Base-by-base conservation (phyloP, 2,329 filamentous ascomycete genomes). In the Aureobasidium sp. region DNA sequence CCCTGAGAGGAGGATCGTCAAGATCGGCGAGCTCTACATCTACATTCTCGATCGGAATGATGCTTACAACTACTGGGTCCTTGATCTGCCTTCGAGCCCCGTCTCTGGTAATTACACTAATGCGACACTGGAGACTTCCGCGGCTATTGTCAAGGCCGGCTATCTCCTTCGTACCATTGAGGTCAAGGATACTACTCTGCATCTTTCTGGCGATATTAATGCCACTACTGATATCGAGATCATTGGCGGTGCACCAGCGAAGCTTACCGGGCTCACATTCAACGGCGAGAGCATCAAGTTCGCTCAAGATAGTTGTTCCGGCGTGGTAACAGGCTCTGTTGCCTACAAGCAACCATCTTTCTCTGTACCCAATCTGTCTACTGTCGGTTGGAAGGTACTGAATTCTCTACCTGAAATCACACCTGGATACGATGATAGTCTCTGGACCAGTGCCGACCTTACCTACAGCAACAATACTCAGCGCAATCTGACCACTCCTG, bases 161-260 rank as follows among this genome's bases (percentile, higher is more conserved):
- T 88, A 89, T 68, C 78, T 90, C 0, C 70, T 88, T 39, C 82
- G 87, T 7, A 84, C 81, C 0, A 85, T 85, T 0, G 78, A 79
- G 2, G 71, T 87, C 1, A 68, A 81, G 5, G 83, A 80, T 1
- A 76, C 75, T n/a, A 79, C 80, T 1, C 77, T 93, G 5, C 77
- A 82, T 13, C 71, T 93, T 2, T 82, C 82, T 4, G 89, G 87
- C 3, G 89, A 94, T 68, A 79, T 92, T 65, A 92, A 93, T 67
- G 73, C 79, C 0, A 90, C 88, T 0, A 85, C 86, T 0, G 69
- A 82, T 0, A 73, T 93, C 15, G 87, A 91, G 66, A 78, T 93
- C 26, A 82, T 91, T 36, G 85, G 87, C 3, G 85, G 77, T 3
- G 80, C 83, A 0, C 80, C 84, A 0, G 70, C 75, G 0, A 72